Evolutionary conservation across 345 rosid genomes (phyloP).

Genomic region (Angophora floribunda): DNA sequence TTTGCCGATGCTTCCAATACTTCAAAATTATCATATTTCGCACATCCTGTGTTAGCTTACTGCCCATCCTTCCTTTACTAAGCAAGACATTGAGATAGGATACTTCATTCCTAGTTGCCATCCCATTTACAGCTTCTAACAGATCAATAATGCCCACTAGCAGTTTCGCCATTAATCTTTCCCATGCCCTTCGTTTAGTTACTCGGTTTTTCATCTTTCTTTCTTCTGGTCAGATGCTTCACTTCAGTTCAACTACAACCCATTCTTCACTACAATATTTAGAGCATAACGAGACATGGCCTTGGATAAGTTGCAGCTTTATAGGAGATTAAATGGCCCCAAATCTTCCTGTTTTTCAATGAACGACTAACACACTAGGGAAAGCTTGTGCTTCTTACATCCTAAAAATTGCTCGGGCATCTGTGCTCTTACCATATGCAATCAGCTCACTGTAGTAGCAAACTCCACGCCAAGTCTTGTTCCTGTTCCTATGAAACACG

Average conservation of each 20-base stretch:
- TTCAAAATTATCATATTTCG: neutral
- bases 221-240: neutral
- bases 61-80: neutral
- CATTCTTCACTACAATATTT: neutral
- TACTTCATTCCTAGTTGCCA: neutral
- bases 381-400: neutral
- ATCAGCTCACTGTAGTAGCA: neutral
- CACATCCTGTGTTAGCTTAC: neutral
- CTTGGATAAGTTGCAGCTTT: neutral
- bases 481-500: neutral
- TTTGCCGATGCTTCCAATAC: neutral
- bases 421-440: too few relatives aligned
- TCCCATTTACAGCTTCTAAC: neutral
- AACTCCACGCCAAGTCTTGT: neutral
- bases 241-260: neutral
- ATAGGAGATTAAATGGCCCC: neutral
- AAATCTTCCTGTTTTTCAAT: neutral
- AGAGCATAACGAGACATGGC: neutral
- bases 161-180: neutral
- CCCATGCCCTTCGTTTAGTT: neutral
- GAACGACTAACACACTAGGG: neutral
- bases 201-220: neutral
- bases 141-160: neutral
- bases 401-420: neutral
- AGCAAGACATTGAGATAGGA: neutral